Percentiles rank a stretch among this genome's conserved stretches.
These are phyloP conservation scores for Aegilops umbellulata DNA, from an alignment of 176 grass and related monocot species.

Conservation along the genomic window DNA sequence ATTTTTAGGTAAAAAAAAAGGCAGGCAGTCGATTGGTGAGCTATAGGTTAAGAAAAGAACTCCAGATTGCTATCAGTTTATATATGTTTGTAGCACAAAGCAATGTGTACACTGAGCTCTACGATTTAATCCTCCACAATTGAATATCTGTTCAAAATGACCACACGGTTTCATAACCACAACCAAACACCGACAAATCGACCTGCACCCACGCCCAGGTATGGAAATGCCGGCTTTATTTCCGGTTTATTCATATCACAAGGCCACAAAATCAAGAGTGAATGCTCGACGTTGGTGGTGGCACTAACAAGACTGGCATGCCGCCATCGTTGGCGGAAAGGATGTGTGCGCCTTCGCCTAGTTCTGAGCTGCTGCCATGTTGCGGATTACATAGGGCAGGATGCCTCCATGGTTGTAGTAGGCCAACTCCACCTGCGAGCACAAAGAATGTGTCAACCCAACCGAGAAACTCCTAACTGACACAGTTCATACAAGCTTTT, in stretches of 20 bases:
- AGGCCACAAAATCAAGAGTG: too few species aligned
- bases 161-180: neutral
- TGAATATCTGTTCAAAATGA: neutral
- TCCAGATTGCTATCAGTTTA: too few species aligned
- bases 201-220: neutral
- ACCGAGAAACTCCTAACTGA: neutral
- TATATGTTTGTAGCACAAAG: neutral
- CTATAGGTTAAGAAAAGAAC: too few species aligned
- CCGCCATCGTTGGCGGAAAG: neutral
- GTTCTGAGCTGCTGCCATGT: slow-evolving; percentile 51
- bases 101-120: slow-evolving; percentile 15
- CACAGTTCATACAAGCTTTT: neutral
- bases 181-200: neutral
- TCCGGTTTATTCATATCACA: too few species aligned
- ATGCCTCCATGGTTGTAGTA: slow-evolving; percentile 97
- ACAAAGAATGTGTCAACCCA: neutral
- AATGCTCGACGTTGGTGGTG: neutral
- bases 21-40: too few species aligned
- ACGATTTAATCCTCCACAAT: too few species aligned
- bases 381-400: slow-evolving; percentile 86
- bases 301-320: neutral
- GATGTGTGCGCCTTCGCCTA: slow-evolving; percentile 14
- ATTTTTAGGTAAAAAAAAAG: too few species aligned
- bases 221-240: too few species aligned
- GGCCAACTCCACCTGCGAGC: slow-evolving; percentile 76